A percentile compares a stretch with the other conserved stretches of the same genome.
These are phyloP conservation scores for Hyphopichia fennica DNA, from an alignment of 1,139 yeast species.

Conservation along the genomic window DNA sequence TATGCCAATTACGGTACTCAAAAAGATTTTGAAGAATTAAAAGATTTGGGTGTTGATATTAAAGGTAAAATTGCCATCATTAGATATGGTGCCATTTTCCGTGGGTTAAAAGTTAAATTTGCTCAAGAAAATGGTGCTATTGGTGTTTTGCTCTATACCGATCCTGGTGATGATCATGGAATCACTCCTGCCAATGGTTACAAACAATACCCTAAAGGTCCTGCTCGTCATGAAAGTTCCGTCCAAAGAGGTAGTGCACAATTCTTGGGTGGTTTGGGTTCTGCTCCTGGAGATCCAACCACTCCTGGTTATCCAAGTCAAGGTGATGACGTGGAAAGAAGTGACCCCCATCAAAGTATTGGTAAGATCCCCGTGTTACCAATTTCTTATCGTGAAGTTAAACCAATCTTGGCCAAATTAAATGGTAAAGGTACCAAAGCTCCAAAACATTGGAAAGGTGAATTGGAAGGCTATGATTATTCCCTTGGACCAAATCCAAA, in stretches of 20 bases:
- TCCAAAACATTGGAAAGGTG: slow-evolving; percentile 39
- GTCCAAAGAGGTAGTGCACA: slow-evolving; percentile 86
- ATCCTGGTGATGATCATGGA: slow-evolving; percentile 47
- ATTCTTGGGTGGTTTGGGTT: slow-evolving; percentile 60
- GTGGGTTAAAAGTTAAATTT: slow-evolving; percentile 49
- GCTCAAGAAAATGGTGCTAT: slow-evolving; percentile 50
- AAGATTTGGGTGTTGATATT: slow-evolving; percentile 33
- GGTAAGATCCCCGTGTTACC: slow-evolving; percentile 51
- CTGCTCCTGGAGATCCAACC: slow-evolving; percentile 84
- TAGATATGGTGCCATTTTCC: slow-evolving; percentile 41
- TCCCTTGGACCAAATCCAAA: slow-evolving; percentile 49
- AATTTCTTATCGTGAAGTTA: slow-evolving; percentile 46
- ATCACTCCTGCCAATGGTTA: slow-evolving; percentile 45
- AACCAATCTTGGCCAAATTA: slow-evolving; percentile 42
- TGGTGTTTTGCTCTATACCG: slow-evolving; percentile 45
- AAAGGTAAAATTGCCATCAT: slow-evolving; percentile 44
- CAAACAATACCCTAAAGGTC: slow-evolving; percentile 45
- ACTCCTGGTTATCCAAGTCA: slow-evolving; percentile 81
- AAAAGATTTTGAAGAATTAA: slow-evolving; percentile 37
- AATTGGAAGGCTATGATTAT: slow-evolving; percentile 42
- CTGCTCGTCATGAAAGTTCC: slow-evolving; percentile 49
- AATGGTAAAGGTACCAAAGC: slow-evolving; percentile 42
- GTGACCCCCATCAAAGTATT: slow-evolving; percentile 41
- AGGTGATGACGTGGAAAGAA: slow-evolving; percentile 42
- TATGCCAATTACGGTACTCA: slow-evolving; percentile 43